Conservation (phyloP, 305 asterid genomes). For the Euphrasia arctica region DNA sequence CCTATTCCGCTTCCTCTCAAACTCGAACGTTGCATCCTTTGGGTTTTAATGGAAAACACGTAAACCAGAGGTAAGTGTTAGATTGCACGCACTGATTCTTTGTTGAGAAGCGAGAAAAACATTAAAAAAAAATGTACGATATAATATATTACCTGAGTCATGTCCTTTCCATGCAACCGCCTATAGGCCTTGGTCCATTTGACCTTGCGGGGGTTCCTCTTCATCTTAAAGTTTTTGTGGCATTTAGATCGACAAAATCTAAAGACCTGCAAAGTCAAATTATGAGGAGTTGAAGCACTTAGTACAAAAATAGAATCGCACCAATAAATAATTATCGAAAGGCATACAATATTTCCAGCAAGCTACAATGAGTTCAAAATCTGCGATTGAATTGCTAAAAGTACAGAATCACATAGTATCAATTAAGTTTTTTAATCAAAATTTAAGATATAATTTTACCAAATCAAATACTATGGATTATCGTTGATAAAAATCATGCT, state of each 20-base stretch:
- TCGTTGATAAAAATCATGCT: too few species aligned
- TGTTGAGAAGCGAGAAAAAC: background rate
- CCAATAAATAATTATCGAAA: background rate
- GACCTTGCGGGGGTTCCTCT: constrained; percentile 93
- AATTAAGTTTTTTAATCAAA: background rate
- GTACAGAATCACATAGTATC: background rate
- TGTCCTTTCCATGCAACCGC: constrained; percentile 82
- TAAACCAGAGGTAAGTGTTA: background rate
- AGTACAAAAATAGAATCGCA: background rate
- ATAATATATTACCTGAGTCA: constrained; percentile 65
- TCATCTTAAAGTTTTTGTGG: constrained; percentile 96
- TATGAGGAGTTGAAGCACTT: constrained; percentile 11
- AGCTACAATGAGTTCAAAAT: background rate
- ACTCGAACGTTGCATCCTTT: constrained; percentile 86
- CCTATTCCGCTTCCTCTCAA: constrained; percentile 86
- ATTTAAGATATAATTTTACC: background rate
- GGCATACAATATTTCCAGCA: background rate
- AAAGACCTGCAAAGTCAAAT: constrained; percentile 53
- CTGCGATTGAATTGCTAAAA: background rate
- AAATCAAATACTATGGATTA: too few species aligned
- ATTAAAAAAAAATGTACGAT: background rate
- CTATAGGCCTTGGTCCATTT: constrained; percentile 96
- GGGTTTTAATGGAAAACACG: constrained; percentile 10
- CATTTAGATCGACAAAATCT: constrained; percentile 90
- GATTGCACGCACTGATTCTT: background rate